Conservation (phyloP, 2,329 filamentous ascomycete genomes). For the Bretziella fagacearum region DNA sequence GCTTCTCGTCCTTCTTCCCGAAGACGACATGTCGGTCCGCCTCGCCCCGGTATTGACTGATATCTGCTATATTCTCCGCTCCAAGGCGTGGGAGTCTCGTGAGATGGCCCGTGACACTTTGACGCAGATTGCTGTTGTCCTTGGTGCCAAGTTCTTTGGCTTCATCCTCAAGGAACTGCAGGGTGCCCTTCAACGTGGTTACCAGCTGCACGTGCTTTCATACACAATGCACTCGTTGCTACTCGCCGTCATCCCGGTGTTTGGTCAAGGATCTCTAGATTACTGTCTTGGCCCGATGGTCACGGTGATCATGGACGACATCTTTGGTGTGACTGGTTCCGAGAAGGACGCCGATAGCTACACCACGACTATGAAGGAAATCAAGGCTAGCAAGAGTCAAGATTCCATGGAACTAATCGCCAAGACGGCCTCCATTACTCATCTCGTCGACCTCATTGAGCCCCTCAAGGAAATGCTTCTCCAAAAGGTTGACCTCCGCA, state of each 20-base stretch:
- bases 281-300: conserved; percentile 69
- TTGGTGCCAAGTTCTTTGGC: conserved; percentile 69
- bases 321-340: conserved; percentile 79
- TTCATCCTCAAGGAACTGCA: conserved; percentile 89
- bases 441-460: conserved; percentile 56
- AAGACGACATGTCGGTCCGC: conserved; percentile 52
- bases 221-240: conserved; percentile 90
- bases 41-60: conserved; percentile 77
- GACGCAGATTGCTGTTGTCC: conserved; percentile 60
- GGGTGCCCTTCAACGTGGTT: conserved; percentile 66
- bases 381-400: conserved; percentile 95
- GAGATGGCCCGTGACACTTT: conserved; percentile 84
- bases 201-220: conserved; percentile 86
- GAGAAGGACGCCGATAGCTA: conserved; percentile 97
- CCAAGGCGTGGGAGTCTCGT: conserved; percentile 70
- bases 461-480: conserved; percentile 65
- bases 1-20: conserved; percentile 63
- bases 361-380: conserved; percentile 86
- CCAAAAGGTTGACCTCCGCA: conserved; percentile 68
- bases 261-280: conserved; percentile 69
- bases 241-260: conserved; percentile 53
- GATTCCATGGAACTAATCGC: conserved; percentile 93
- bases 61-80: conserved; percentile 81
- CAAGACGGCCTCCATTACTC: conserved; percentile 58
- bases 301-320: conserved; percentile 86